Conservation (phyloP, 805 yeast species). For the Danielia oregonensis region DNA sequence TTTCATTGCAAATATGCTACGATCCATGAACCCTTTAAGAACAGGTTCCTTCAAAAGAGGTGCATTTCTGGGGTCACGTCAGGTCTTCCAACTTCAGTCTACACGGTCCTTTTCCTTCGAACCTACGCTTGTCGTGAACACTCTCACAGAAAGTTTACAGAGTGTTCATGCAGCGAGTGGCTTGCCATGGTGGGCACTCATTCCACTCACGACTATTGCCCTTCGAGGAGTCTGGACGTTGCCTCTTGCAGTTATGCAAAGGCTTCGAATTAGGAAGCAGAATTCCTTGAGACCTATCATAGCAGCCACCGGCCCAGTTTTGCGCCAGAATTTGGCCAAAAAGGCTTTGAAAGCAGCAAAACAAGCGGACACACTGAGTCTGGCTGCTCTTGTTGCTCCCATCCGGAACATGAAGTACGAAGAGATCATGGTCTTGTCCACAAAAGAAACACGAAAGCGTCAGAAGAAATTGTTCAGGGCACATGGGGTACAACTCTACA, state of each 20-base stretch:
- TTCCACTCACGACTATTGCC: conserved; percentile 68
- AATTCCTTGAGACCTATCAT: conserved; percentile 67
- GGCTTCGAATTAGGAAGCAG: conserved; percentile 68
- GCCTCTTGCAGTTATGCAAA: conserved; percentile 73
- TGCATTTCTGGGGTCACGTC: too few relatives aligned
- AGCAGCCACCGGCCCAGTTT: conserved; percentile 70
- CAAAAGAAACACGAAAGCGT: conserved; percentile 74
- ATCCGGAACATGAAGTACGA: conserved; percentile 59
- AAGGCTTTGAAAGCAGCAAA: conserved; percentile 37
- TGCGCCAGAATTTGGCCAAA: conserved; percentile 53
- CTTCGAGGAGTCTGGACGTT: conserved; percentile 65
- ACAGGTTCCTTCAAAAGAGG: too few relatives aligned
- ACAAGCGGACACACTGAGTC: conserved; percentile 17
- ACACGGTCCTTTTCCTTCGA: conserved; percentile 29
- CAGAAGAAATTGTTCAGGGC: conserved; percentile 68
- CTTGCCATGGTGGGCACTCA: conserved; percentile 78
- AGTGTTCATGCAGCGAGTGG: conserved; percentile 52
- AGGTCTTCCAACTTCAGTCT: too few relatives aligned
- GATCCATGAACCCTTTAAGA: too few relatives aligned
- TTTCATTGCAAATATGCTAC: conserved; percentile 1
- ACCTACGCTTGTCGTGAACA: conserved; percentile 27
- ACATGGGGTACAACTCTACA: conserved; percentile 74
- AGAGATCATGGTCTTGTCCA: conserved; percentile 68
- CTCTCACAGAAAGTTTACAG: conserved; percentile 40
- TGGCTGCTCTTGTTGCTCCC: conserved; percentile 27